Percentiles rank a stretch among this genome's conserved stretches.
phyloP scores from a whole-genome alignment of 2,329 filamentous ascomycete species.

The Diaporthe citriasiana region DNA sequence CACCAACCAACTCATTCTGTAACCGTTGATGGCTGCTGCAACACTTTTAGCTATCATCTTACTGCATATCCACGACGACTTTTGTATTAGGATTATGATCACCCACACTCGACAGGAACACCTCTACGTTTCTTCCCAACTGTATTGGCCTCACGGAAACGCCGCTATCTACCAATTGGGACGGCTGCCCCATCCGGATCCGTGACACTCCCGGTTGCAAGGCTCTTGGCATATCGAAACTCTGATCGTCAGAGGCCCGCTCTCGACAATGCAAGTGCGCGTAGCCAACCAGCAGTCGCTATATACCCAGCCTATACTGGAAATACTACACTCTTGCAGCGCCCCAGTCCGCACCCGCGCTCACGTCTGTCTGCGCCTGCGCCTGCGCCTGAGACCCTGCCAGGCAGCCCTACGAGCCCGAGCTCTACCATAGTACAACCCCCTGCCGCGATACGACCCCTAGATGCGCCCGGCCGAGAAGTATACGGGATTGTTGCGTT shows the following conservation, averaged over 20 bases:
- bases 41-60: neutral
- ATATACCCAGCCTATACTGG: neutral
- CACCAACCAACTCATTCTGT: neutral
- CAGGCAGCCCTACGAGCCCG: slow-evolving; percentile 26
- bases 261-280: slow-evolving; percentile 20
- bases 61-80: neutral
- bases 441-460: slow-evolving; percentile 15
- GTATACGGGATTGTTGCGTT: neutral
- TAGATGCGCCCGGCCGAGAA: slow-evolving; percentile 4
- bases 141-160: slow-evolving; percentile 3
- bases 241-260: slow-evolving; percentile 29
- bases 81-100: neutral
- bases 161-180: slow-evolving; percentile 17
- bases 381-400: slow-evolving; percentile 11
- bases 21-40: slow-evolving; percentile 6
- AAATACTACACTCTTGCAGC: neutral
- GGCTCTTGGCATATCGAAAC: slow-evolving; percentile 40
- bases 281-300: slow-evolving; percentile 6
- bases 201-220: slow-evolving; percentile 40
- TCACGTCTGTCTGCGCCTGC: neutral
- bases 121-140: neutral
- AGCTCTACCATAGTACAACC: neutral
- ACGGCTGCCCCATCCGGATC: slow-evolving; percentile 30
- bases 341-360: slow-evolving; percentile 8
- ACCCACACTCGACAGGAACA: neutral